Percentiles rank a stretch among this genome's conserved stretches.
Conservation (phyloP, 257 asterid species). For the Pogostemon cablin region DNA sequence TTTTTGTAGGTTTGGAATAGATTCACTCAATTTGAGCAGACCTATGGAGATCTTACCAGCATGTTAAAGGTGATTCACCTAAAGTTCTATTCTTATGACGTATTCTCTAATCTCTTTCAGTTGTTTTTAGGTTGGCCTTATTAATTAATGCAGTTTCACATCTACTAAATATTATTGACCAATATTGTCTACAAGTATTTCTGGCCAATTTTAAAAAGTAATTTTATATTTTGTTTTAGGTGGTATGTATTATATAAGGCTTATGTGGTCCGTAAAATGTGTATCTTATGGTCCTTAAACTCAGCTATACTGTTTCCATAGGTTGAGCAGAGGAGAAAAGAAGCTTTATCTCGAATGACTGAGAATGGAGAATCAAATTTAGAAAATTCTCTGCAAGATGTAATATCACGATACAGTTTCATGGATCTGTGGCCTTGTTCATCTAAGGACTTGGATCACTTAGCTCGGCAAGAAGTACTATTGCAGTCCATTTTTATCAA, state of each 20-base stretch:
- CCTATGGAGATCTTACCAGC: slow-evolving; percentile 96
- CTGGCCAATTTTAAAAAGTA: slow-evolving; percentile 8
- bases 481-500: slow-evolving; percentile 18
- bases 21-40: slow-evolving; percentile 86
- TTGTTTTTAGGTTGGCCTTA: slow-evolving; percentile 20
- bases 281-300: slow-evolving; percentile 10
- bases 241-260: slow-evolving; percentile 4
- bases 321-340: slow-evolving; percentile 98
- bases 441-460: slow-evolving; percentile 85
- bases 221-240: background rate
- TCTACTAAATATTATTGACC: background rate
- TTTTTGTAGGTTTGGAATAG: slow-evolving; percentile 86
- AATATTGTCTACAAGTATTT: background rate
- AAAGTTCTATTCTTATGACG: slow-evolving; percentile 17
- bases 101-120: background rate
- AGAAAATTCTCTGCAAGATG: slow-evolving; percentile 82
- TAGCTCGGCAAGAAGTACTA: slow-evolving; percentile 86
- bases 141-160: background rate
- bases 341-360: slow-evolving; percentile 69
- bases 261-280: background rate
- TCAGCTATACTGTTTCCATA: slow-evolving; percentile 35
- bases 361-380: slow-evolving; percentile 71
- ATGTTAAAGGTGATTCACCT: slow-evolving; percentile 72
- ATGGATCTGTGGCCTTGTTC: slow-evolving; percentile 99
- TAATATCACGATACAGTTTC: slow-evolving; percentile 86